A percentile compares a stretch with the other conserved stretches of the same genome.
phyloP scores from a whole-genome alignment of 2,329 filamentous ascomycete species.

The Myotisia sp. region DNA sequence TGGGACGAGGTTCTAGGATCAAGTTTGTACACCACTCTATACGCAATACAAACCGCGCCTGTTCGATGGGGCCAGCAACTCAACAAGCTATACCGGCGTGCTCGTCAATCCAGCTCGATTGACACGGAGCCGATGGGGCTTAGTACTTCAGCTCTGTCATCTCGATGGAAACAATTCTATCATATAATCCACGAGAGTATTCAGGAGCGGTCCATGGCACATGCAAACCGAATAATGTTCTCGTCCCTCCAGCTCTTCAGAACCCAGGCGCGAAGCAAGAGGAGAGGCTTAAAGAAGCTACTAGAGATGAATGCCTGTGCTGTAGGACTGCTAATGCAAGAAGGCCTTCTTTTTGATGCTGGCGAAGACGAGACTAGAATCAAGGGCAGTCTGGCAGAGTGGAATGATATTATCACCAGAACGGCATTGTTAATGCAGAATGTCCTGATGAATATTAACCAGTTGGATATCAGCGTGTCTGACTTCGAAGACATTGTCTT shows the following conservation, averaged over 20 bases:
- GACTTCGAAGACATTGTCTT: conserved; percentile 44
- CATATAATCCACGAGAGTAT: conserved; percentile 63
- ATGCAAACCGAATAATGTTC: conserved; percentile 57
- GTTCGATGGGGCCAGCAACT: conserved; percentile 58
- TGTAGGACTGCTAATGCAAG: conserved; percentile 73
- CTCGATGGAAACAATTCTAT: conserved; percentile 55
- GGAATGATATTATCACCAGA: conserved; percentile 63
- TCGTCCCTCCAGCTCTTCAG: conserved; percentile 65
- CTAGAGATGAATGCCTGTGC: conserved; percentile 72
- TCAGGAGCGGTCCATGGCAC: conserved; percentile 53
- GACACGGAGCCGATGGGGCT: not conserved
- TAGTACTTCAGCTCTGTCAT: conserved; percentile 22
- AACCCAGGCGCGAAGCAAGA: conserved; percentile 61
- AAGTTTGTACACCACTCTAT: conserved; percentile 62
- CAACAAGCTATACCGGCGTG: conserved; percentile 52
- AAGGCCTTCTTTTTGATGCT: conserved; percentile 57
- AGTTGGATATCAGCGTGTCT: conserved; percentile 41
- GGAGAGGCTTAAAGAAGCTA: conserved; percentile 54
- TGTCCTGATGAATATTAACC: conserved; percentile 58
- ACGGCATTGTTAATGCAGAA: conserved; percentile 78
- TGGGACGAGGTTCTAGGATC: conserved; percentile 83
- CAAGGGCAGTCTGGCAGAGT: conserved; percentile 35
- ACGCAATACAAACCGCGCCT: conserved; percentile 76
- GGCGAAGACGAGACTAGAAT: conserved; percentile 44
- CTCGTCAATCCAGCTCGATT: conserved; percentile 20